phyloP scores from a whole-genome alignment of 164 flowering plant genomes.

The Warburgia ugandensis region DNA sequence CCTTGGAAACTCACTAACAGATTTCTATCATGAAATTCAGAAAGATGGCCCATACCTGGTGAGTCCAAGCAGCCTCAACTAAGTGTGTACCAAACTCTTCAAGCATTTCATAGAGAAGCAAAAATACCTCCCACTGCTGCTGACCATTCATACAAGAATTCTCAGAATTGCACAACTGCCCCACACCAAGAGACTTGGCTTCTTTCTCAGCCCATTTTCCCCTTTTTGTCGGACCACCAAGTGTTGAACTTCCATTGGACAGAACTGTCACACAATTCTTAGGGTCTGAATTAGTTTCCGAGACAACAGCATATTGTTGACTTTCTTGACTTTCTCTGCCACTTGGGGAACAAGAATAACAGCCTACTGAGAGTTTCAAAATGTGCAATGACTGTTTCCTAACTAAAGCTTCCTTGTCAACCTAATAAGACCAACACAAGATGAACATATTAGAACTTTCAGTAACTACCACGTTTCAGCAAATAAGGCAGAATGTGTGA shows the following conservation, averaged over 20 bases:
- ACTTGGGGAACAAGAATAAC: constrained; percentile 4
- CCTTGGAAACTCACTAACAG: background rate
- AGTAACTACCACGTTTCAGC: background rate
- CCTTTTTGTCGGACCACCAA: constrained; percentile 49
- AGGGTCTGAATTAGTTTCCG: constrained; percentile 9
- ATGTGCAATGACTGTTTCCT: constrained; percentile 82
- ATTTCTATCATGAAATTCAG: background rate
- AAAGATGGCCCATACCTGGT: constrained; percentile 50
- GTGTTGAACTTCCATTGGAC: constrained; percentile 17
- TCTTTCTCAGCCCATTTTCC: constrained; percentile 85
- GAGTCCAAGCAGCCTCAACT: constrained; percentile 97
- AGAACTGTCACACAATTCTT: constrained; percentile 9
- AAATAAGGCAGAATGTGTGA: background rate
- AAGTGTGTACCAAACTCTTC: constrained; percentile 97
- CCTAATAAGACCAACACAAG: constrained; percentile 31
- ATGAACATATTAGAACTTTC: background rate
- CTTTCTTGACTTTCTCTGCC: constrained; percentile 22
- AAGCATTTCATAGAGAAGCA: constrained; percentile 95
- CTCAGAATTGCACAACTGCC: constrained; percentile 24
- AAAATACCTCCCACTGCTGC: constrained; percentile 77
- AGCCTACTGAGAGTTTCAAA: constrained; percentile 39
- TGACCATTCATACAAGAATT: constrained; percentile 24
- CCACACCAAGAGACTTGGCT: constrained; percentile 85
- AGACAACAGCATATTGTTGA: constrained; percentile 12
- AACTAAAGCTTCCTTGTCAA: constrained; percentile 66